Conservation (phyloP, 2,329 filamentous ascomycete species). For the Pseudogymnoascus sp. region DNA sequence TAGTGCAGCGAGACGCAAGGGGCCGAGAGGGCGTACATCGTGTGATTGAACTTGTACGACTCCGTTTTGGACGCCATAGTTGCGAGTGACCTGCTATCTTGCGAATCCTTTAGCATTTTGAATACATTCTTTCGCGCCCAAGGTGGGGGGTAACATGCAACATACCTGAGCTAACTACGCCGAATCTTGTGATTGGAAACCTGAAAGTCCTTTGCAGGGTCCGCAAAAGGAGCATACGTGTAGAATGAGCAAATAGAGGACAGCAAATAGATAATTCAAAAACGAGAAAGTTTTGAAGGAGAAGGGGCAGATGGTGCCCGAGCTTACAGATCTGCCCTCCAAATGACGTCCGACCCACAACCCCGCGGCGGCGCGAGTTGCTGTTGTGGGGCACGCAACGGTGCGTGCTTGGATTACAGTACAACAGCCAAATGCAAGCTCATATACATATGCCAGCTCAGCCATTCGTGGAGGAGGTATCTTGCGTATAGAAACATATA, state of each 20-base stretch:
- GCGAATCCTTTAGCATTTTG: background rate
- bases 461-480: background rate
- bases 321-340: background rate
- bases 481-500: background rate
- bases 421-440: background rate
- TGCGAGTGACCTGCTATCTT: constrained; percentile 27
- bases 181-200: background rate
- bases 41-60: constrained; percentile 82
- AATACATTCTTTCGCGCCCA: background rate
- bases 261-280: background rate
- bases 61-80: constrained; percentile 58
- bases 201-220: constrained; percentile 19
- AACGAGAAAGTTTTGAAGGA: constrained; percentile 9
- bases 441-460: background rate
- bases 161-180: constrained; percentile 6
- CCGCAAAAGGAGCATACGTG: constrained; percentile 22
- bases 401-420: background rate
- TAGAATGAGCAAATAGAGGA: background rate
- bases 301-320: background rate
- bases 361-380: background rate
- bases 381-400: background rate
- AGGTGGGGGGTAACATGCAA: background rate
- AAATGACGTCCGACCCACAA: constrained; percentile 5
- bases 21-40: constrained; percentile 55
- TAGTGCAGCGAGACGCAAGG: constrained; percentile 10